Evolutionary conservation across 352 stramenopile genomes (phyloP).

Genomic region (Globisporangium camurandrum): DNA sequence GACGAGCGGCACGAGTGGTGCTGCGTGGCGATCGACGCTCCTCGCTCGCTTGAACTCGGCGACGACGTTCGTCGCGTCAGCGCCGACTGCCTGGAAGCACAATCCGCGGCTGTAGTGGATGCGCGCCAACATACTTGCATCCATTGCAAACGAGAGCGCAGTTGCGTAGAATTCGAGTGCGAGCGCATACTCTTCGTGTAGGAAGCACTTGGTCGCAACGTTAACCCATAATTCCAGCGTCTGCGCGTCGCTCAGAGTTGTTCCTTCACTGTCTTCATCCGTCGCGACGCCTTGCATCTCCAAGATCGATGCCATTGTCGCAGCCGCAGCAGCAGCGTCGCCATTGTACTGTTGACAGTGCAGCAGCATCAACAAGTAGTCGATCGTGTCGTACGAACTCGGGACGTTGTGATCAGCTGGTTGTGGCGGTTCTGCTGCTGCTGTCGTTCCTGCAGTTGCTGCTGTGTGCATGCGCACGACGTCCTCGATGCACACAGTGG

Average conservation of each 20-base stretch:
- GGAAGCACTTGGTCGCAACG: constrained; percentile 57
- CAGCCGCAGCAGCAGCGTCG: constrained; percentile 43
- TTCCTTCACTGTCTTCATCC: constrained; percentile 17
- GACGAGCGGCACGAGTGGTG: constrained; percentile 26
- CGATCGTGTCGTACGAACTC: constrained; percentile 23
- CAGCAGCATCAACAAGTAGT: constrained; percentile 65
- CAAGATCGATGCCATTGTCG: constrained; percentile 37
- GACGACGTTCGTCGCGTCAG: constrained; percentile 34
- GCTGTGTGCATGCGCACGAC: constrained; percentile 21
- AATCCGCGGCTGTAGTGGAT: constrained; percentile 53
- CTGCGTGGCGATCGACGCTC: constrained; percentile 56
- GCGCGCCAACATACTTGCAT: constrained; percentile 41
- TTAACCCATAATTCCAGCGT: constrained; percentile 46
- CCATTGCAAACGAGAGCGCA: constrained; percentile 52
- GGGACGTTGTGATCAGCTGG: not conserved
- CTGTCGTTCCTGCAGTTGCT: not conserved
- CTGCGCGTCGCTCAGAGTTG: constrained; percentile 39
- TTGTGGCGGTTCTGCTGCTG: not conserved
- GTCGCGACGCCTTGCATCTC: constrained; percentile 20
- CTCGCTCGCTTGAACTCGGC: constrained; percentile 67
- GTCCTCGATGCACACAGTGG: constrained; percentile 37
- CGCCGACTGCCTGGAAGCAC: constrained; percentile 44
- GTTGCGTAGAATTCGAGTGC: constrained; percentile 55
- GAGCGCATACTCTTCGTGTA: constrained; percentile 55
- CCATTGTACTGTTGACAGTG: constrained; percentile 53